phyloP scores from a whole-genome alignment of 257 asterid genomes.

The Verbascum thapsus region DNA sequence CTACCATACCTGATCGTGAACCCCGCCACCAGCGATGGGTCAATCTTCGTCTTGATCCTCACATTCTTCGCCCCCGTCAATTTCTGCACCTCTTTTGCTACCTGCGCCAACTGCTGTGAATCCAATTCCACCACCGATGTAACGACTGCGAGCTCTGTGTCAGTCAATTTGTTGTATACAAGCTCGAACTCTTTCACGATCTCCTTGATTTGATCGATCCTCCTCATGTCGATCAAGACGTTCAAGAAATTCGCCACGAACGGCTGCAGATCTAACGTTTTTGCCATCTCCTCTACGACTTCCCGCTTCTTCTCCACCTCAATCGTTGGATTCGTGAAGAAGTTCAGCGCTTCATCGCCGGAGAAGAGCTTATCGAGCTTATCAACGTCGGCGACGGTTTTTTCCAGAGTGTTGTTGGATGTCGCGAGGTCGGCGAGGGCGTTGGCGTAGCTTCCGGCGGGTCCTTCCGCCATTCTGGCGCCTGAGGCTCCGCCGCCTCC shows the following conservation, averaged over 20 bases:
- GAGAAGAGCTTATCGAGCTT: slow-evolving; percentile 60
- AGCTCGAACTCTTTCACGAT: slow-evolving; percentile 67
- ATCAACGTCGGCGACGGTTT: slow-evolving; percentile 59
- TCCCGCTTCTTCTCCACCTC: slow-evolving; percentile 42
- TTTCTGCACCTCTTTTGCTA: slow-evolving; percentile 79
- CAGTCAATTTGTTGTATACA: slow-evolving; percentile 52
- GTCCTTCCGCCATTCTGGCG: slow-evolving; percentile 57
- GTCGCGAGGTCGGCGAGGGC: slow-evolving; percentile 79
- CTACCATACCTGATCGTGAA: slow-evolving; percentile 75
- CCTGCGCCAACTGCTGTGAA: slow-evolving; percentile 73
- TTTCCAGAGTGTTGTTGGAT: slow-evolving; percentile 51
- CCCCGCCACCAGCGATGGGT: slow-evolving; percentile 79
- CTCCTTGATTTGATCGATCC: slow-evolving; percentile 58
- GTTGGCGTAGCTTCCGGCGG: slow-evolving; percentile 76
- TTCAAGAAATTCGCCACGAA: slow-evolving; percentile 74
- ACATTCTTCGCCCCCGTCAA: slow-evolving; percentile 75
- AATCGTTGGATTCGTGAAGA: slow-evolving; percentile 65
- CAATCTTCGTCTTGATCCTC: slow-evolving; percentile 65
- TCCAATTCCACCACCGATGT: slow-evolving; percentile 80
- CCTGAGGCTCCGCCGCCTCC: slow-evolving; percentile 38
- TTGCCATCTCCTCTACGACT: slow-evolving; percentile 54
- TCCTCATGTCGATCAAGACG: slow-evolving; percentile 69
- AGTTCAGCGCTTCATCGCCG: slow-evolving; percentile 38
- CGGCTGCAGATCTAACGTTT: slow-evolving; percentile 52
- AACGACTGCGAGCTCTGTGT: slow-evolving; percentile 74